Evolutionary conservation across 1,284 basidiomycete genomes (phyloP), one percentile per base, ranked within the genome.

Genomic region (Sutorius eximius): DNA sequence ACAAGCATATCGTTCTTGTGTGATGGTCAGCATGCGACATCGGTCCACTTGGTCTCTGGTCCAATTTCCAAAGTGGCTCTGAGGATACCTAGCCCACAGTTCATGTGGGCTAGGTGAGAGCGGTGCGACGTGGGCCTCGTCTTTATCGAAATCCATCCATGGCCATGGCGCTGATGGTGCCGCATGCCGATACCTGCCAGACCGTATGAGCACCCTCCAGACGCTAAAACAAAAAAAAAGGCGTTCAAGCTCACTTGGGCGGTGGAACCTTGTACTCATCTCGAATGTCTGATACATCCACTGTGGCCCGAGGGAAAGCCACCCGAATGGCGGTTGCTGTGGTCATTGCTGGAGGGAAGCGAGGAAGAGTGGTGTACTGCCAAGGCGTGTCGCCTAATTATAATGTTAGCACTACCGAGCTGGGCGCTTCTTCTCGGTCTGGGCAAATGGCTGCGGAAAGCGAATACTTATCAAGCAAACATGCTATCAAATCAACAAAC

Each of bases 61-160:
- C 82, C 81, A 82, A 57, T 82, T 83, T 29, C 76, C 78, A 49
- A 80, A 82, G 22, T 70, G 67, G 7, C 76, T 77, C 48, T 79
- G 73, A 15, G 81, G 81, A 53, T 82, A 82, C 8, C 18, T 37
- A 2, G 2, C 46, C 71, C 72, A 74, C 9, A 24, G 47, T n/a
- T 47, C 38, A n/a, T 42, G 2, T 13, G 24, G 13, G 16, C 2
- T n/a, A 24, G 56, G 57, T 6, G 51, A 36, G n/a, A 59, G 49
- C 4, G 49, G 53, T 2, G 8, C 33, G 3, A 72, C 63, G 3
- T 53, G 27, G 10, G 59, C 48, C 0, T 41, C 42, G 18, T 70
- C 68, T 22, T 56, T 43, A 30, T 59, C 48, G 30, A 75, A 66
- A 53, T 75, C 62, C 58, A 72, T 70, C 73, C 71, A 72, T 37